These are phyloP conservation scores for Eimeria praecox DNA, from an alignment of 169 alveolate genomes.

Conservation along the genomic window DNA sequence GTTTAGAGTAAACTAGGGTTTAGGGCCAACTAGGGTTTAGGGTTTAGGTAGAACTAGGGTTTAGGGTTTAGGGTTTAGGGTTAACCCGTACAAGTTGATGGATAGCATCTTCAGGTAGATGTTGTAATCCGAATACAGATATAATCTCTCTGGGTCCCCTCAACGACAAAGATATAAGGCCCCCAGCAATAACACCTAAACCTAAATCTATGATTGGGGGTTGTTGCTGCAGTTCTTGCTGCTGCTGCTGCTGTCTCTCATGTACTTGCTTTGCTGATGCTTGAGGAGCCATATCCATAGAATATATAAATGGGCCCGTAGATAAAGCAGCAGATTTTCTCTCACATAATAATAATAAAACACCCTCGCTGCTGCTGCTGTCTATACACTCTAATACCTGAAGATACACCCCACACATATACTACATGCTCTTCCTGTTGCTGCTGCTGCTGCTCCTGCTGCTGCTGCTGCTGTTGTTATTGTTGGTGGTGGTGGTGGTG, in stretches of 20 bases:
- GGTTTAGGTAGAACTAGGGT: conserved; percentile 9
- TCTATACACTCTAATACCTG: conserved; percentile 8
- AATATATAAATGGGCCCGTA: neutral
- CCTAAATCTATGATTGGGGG: neutral
- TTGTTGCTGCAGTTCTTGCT: conserved; percentile 10
- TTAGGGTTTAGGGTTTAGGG: conserved; percentile 31
- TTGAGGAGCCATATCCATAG: neutral
- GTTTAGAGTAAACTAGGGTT: neutral
- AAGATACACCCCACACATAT: no score
- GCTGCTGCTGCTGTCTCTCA: conserved; percentile 2
- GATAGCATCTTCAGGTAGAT: neutral
- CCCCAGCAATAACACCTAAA: conserved; percentile 26
- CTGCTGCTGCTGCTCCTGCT: no score
- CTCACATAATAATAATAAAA: neutral
- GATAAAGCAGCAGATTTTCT: neutral
- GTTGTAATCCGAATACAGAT: neutral
- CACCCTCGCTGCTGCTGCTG: conserved; percentile 1
- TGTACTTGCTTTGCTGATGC: neutral
- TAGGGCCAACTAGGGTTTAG: neutral
- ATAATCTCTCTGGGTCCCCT: neutral
- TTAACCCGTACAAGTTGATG: conserved; percentile 1
- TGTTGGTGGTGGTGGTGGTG: no score
- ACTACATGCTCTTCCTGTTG: no score
- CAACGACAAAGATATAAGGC: neutral
- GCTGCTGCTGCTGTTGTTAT: no score